Percentiles rank a stretch among this genome's conserved stretches.
Evolutionary conservation across 176 grass and related monocot species (phyloP).

Genomic region (Oryza glaberrima): DNA sequence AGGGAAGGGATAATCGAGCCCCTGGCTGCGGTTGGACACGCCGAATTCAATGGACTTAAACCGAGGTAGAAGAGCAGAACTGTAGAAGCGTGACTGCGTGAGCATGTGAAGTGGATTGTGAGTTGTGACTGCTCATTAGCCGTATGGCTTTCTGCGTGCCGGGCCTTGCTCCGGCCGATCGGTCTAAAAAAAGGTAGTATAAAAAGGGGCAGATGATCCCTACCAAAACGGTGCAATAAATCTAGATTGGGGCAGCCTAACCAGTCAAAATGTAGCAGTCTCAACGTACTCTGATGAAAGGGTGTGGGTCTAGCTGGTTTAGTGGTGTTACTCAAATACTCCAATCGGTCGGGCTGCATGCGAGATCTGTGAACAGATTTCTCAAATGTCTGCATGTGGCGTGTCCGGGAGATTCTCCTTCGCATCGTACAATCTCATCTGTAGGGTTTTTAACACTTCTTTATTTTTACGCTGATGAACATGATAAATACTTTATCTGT

Average conservation of each 20-base stretch:
- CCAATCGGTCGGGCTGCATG: neutral
- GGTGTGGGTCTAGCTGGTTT: neutral
- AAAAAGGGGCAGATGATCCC: slow-evolving; percentile 15
- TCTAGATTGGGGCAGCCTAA: neutral
- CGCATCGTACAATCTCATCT: neutral
- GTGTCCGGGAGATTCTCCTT: neutral
- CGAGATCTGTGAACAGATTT: neutral
- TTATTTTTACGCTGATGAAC: no score
- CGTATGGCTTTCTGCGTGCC: slow-evolving; percentile 5
- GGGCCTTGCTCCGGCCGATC: slow-evolving; percentile 3
- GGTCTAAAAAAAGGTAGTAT: neutral
- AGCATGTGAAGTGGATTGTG: slow-evolving; percentile 15
- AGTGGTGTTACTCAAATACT: neutral
- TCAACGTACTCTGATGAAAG: neutral
- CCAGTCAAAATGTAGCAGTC: slow-evolving; percentile 22
- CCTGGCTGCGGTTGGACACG: neutral
- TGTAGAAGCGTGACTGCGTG: neutral
- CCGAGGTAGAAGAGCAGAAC: neutral
- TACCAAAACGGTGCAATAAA: slow-evolving; percentile 66
- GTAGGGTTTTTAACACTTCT: no score
- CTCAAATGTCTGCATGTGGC: slow-evolving; percentile 32
- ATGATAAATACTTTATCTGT: no score
- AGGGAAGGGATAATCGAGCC: no score
- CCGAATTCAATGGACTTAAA: slow-evolving; percentile 22
- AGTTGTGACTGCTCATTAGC: neutral